phyloP scores from a whole-genome alignment of 2,329 filamentous ascomycete species.

The Coniochaeta prunicola region DNA sequence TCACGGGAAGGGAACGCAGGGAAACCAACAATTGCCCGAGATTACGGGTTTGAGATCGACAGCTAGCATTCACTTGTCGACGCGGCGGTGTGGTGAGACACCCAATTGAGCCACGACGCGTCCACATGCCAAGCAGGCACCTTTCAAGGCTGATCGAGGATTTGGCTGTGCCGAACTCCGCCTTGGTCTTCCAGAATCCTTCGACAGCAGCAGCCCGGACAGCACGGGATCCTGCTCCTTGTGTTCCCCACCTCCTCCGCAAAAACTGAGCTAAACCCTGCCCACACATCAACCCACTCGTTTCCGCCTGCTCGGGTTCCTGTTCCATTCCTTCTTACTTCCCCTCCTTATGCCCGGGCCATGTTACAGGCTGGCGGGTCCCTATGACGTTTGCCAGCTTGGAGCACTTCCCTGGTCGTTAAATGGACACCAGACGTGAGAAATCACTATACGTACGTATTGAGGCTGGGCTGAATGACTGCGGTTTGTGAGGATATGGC shows the following conservation, averaged over 20 bases:
- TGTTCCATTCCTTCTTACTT: background rate
- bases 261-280: background rate
- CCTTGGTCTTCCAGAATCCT: background rate
- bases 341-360: background rate
- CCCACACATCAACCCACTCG: background rate
- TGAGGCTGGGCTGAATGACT: background rate
- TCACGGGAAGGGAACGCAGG: background rate
- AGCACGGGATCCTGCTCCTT: background rate
- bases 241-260: background rate
- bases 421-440: background rate
- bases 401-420: background rate
- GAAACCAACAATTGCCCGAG: background rate
- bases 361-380: constrained; percentile 3
- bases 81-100: background rate
- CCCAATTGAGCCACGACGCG: background rate
- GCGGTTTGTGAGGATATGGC: background rate
- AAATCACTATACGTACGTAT: background rate
- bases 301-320: background rate
- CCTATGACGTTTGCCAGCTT: constrained; percentile 1
- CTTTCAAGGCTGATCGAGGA: background rate
- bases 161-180: background rate
- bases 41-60: constrained; percentile 2
- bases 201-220: background rate
- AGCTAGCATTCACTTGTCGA: background rate
- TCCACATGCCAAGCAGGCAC: background rate